These are phyloP conservation scores for Backusella tarrabulga DNA, from an alignment of 192 early-diverging fungal genomes.

Conservation along the genomic window DNA sequence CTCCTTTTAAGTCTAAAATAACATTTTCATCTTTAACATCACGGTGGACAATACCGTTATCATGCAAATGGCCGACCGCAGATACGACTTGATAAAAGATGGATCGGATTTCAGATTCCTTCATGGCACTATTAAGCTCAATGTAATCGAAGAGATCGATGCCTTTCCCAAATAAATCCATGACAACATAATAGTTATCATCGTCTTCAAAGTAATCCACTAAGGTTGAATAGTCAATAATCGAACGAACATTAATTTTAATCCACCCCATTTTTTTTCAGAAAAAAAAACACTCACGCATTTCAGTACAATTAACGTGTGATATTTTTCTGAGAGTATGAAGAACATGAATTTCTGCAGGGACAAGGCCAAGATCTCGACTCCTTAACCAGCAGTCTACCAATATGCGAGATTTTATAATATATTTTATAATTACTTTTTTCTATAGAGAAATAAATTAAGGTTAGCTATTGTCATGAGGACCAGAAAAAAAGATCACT, in stretches of 20 bases:
- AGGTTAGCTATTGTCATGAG: neutral
- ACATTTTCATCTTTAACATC: conserved; percentile 90
- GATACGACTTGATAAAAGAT: conserved; percentile 39
- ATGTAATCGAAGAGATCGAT: conserved; percentile 51
- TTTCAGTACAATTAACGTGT: conserved; percentile 47
- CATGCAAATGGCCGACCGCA: conserved; percentile 48
- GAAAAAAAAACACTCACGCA: conserved; percentile 30
- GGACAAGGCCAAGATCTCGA: conserved; percentile 55
- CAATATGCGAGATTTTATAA: conserved; percentile 61
- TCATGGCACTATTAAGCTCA: conserved; percentile 36
- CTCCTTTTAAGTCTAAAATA: conserved; percentile 55
- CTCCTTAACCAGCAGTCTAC: conserved; percentile 64
- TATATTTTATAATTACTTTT: conserved; percentile 62
- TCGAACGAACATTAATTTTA: neutral
- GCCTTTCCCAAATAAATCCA: conserved; percentile 47
- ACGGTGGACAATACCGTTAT: conserved; percentile 60
- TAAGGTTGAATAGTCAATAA: conserved; percentile 18
- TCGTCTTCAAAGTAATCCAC: conserved; percentile 70
- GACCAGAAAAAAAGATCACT: neutral
- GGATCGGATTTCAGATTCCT: conserved; percentile 20
- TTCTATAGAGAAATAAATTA: conserved; percentile 16
- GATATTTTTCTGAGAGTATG: conserved; percentile 50
- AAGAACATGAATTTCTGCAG: conserved; percentile 73
- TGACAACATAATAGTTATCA: conserved; percentile 62
- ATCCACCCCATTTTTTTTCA: neutral